Base-by-base conservation (phyloP, 2,329 filamentous ascomycete genomes). In the Ascochyta koolunga region DNA sequence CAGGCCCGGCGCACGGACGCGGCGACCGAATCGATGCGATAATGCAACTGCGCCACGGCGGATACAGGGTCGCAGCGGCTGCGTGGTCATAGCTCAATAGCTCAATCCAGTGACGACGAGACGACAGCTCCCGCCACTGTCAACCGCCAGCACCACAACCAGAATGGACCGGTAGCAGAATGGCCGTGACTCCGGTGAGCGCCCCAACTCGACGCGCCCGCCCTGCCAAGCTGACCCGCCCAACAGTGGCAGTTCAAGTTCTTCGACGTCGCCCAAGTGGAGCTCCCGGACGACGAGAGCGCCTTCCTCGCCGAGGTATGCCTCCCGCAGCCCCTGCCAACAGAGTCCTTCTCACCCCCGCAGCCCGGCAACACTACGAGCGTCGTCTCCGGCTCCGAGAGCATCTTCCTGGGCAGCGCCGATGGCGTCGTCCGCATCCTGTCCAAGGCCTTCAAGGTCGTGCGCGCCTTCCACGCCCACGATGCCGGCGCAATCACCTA, bases 201-300 rank as follows among this genome's bases (percentile, higher is more conserved):
- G 33, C 29, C 33, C 8, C 22, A 25, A 32, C 6, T 7, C 2
- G 10, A 16, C 15, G 22, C 25, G 41, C 38, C 36, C 41, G 56
- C 5, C 10, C 61, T 61, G 58, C 57, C 18, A 44, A 18, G 64
- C 71, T 74, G 58, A 74, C 48, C 16, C 48, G 10, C 39, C 13
- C 49, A 47, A 39, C 62, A 96, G 93, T 98, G 95, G 93, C 97
- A 97, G 89, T 99, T 99, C 81, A 93, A 96, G 83, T 99, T 99
- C 87, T 98, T 99, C 85, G 91, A 97, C 78, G 91, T 96, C 76
- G 87, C 87, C 73, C 88, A 90, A 73, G 87, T 97, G 76, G 86
- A 89, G 71, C 83, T 93, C 68, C 84, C 83, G 65, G 89, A 96
- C 74, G 88, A 89, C 69, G 91, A 96, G 72, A 89, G 86, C 72